A percentile compares a stretch with the other conserved stretches of the same genome.
Conservation (phyloP, 78 protist species). For the Bodo saltans region DNA sequence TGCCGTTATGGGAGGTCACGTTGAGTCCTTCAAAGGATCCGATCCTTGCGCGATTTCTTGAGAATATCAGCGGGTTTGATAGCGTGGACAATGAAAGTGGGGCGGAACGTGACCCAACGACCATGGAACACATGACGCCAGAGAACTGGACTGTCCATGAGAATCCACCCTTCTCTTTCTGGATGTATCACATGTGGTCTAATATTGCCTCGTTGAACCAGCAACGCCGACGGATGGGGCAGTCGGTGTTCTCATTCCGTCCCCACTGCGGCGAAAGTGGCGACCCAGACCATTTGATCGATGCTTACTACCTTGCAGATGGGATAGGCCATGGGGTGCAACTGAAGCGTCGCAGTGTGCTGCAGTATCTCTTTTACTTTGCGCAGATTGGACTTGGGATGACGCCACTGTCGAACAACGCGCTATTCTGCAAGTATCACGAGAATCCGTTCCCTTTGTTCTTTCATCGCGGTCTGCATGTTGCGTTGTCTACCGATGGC, state of each 20-base stretch:
- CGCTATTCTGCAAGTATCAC: constrained; percentile 78
- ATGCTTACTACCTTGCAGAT: constrained; percentile 67
- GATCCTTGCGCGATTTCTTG: constrained; percentile 46
- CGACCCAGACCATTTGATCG: constrained; percentile 64
- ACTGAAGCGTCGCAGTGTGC: constrained; percentile 67
- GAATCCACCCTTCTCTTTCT: constrained; percentile 94
- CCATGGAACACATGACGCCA: constrained; percentile 47
- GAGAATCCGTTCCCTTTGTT: constrained; percentile 81
- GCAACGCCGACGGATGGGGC: constrained; percentile 30
- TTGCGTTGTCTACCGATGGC: constrained; percentile 89
- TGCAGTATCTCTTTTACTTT: constrained; percentile 87
- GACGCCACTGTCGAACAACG: constrained; percentile 90
- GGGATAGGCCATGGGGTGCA: constrained; percentile 93
- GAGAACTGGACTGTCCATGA: constrained; percentile 59
- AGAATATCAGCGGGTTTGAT: constrained; percentile 89
- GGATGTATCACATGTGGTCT: constrained; percentile 84
- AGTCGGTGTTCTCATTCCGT: constrained; percentile 70
- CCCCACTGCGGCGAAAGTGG: constrained; percentile 94
- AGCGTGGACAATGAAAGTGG: constrained; percentile 92
- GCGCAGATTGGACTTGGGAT: constrained; percentile 80
- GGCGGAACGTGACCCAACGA: constrained; percentile 59
- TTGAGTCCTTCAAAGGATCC: constrained; percentile 69
- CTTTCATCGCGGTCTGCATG: constrained; percentile 84
- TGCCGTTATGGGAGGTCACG: constrained; percentile 91
- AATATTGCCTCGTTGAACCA: constrained; percentile 80